A percentile compares a stretch with the other conserved stretches of the same genome.
Evolutionary conservation across 1,139 yeast genomes (phyloP).

Genomic region (Lodderomyces theae): DNA sequence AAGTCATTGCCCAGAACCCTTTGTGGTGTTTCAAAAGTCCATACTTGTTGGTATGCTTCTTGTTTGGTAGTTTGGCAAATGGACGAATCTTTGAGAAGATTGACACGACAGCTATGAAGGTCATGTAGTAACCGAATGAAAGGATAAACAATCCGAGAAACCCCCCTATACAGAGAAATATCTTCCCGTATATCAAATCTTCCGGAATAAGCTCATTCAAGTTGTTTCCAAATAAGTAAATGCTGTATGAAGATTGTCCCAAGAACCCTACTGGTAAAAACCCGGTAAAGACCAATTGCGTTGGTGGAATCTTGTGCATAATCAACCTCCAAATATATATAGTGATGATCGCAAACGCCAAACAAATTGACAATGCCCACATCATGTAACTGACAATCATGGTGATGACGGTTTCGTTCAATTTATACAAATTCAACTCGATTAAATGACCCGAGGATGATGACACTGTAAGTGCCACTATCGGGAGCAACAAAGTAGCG

Average conservation of each 20-base stretch:
- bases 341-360: conserved; percentile 57
- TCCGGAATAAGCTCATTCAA: conserved; percentile 20
- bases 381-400: conserved; percentile 53
- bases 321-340: conserved; percentile 60
- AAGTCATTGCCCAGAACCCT: conserved; percentile 85
- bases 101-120: conserved; percentile 51
- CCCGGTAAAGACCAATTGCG: conserved; percentile 26
- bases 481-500: conserved; percentile 59
- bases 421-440: conserved; percentile 38
- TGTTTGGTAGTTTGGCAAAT: conserved; percentile 23
- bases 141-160: conserved; percentile 48
- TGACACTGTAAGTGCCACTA: conserved; percentile 74
- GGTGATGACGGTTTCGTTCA: conserved; percentile 47
- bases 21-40: conserved; percentile 22
- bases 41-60: conserved; percentile 13
- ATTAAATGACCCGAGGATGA: conserved; percentile 65
- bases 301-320: conserved; percentile 56
- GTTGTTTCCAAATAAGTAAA: conserved; percentile 54
- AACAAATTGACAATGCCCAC: conserved; percentile 65
- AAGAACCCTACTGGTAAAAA: conserved; percentile 38
- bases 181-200: conserved; percentile 18
- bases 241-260: conserved; percentile 80
- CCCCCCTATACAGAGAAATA: conserved; percentile 18
- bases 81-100: conserved; percentile 37
- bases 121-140: conserved; percentile 63